Evolutionary conservation across 176 grass and related monocot genomes (phyloP), one percentile per base, ranked within the genome.

Genomic region (Oryza meridionalis): DNA sequence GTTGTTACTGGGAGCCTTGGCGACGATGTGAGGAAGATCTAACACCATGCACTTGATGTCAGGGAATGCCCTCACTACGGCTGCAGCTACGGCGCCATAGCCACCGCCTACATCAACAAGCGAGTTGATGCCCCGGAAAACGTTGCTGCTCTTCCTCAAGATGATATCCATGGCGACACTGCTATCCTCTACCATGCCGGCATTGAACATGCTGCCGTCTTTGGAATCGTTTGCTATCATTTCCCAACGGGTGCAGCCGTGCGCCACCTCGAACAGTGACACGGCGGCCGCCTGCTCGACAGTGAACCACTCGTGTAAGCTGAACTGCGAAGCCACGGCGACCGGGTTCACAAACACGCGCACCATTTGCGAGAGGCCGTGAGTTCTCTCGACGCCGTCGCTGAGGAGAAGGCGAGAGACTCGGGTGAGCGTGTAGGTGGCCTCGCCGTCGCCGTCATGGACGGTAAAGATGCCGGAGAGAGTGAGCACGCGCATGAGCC

Each of bases 71-170:
- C 75, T 80, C 2, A 70, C 78, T 17, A 91, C 81, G 13, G 84
- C 50, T 11, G 33, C 61, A 1, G 88, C 70, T 1, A 67, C 43
- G 0, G 61, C 14, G 1, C 88, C 88, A 0, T 13, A 37, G 9
- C 85, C 78, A 1, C 88, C 91, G 67, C 92, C 43, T 22, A 89
- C 86, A 25, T 94, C 92, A 58, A 94, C 65, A 81, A 91, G 64
- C 3, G 76, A 81, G 12, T 58, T 53, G 14, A 91, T 5, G 5
- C 61, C 84, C 7, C 14, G n/a, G 46, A 94, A 94, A 11, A 91
- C 19, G 5, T 15, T 38, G 3, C 47, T 1, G 4, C 15, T n/a
- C 9, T 84, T 35, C 19, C 33, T 70, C n/a, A 85, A 7, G 8
- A 86, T 31, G 16, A 45, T 37, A 31, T 65, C 24, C 64, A 77